phyloP scores from a whole-genome alignment of 2,329 filamentous ascomycete species.

The Cadophora gregata region DNA sequence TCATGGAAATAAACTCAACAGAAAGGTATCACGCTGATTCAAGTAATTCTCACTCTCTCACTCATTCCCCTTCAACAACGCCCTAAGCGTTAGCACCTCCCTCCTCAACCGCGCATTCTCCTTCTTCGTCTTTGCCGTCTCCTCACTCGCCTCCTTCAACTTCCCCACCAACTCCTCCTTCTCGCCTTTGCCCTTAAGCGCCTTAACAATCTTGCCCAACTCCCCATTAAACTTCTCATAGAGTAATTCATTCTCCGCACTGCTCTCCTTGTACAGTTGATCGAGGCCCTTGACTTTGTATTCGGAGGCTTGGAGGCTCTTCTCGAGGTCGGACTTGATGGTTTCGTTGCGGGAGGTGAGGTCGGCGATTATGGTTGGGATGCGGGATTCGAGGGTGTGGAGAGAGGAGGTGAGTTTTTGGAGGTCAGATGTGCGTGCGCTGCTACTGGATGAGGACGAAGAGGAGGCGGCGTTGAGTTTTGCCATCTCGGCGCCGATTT shows the following conservation, averaged over 20 bases:
- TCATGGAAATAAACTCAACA: not conserved
- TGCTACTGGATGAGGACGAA: slow-evolving; percentile 26
- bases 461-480: slow-evolving; percentile 52
- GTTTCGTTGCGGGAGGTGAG: slow-evolving; percentile 65
- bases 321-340: slow-evolving; percentile 74
- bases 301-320: slow-evolving; percentile 74
- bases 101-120: slow-evolving; percentile 85
- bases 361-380: slow-evolving; percentile 65
- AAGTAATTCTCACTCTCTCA: slow-evolving; percentile 32
- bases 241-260: slow-evolving; percentile 89
- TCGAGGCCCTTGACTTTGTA: slow-evolving; percentile 82
- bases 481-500: slow-evolving; percentile 82
- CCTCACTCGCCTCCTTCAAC: slow-evolving; percentile 77
- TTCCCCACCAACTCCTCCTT: slow-evolving; percentile 77
- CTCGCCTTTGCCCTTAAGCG: slow-evolving; percentile 76
- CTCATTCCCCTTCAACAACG: slow-evolving; percentile 63
- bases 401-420: slow-evolving; percentile 62
- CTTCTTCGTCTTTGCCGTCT: slow-evolving; percentile 77
- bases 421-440: slow-evolving; percentile 42
- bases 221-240: slow-evolving; percentile 95
- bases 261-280: slow-evolving; percentile 85
- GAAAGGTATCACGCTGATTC: not conserved
- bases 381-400: slow-evolving; percentile 68
- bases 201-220: slow-evolving; percentile 80
- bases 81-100: slow-evolving; percentile 65